phyloP scores from a whole-genome alignment of 106 monocot genomes.

The Platanthera zijinensis region DNA sequence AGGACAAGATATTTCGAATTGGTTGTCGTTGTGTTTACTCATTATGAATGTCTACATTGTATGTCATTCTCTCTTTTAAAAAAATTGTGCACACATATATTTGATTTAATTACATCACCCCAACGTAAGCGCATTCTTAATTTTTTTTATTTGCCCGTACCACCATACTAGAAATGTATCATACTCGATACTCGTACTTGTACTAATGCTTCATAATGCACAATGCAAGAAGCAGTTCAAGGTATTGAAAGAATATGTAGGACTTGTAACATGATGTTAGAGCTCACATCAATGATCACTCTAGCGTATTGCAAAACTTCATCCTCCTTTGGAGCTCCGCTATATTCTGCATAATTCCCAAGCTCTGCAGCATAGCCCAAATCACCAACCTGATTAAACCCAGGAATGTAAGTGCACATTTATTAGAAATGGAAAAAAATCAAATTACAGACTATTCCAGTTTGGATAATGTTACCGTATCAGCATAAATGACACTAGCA shows the following conservation, averaged over 20 bases:
- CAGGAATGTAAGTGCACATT: neutral
- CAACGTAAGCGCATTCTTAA: too few relatives aligned
- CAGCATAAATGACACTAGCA: conserved; percentile 81
- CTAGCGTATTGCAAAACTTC: conserved; percentile 88
- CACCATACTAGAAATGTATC: too few relatives aligned
- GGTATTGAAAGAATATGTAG: neutral
- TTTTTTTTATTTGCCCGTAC: too few relatives aligned
- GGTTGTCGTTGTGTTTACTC: too few relatives aligned
- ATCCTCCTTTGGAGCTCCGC: conserved; percentile 86
- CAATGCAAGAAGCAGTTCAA: neutral
- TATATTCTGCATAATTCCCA: conserved; percentile 92
- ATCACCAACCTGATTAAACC: conserved; percentile 60
- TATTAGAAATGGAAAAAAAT: neutral
- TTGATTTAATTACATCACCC: too few relatives aligned
- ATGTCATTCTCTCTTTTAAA: too few relatives aligned
- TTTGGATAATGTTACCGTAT: conserved; percentile 33
- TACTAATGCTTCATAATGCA: too few relatives aligned
- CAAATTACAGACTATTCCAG: neutral
- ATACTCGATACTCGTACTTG: too few relatives aligned
- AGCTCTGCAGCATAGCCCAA: conserved; percentile 82
- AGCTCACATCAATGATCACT: conserved; percentile 67
- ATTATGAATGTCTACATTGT: too few relatives aligned
- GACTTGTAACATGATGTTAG: neutral
- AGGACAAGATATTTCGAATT: too few relatives aligned
- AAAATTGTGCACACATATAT: too few relatives aligned